Evolutionary conservation across 2,329 filamentous ascomycete species (phyloP).

Genomic region (Aurifilum marmelostoma): DNA sequence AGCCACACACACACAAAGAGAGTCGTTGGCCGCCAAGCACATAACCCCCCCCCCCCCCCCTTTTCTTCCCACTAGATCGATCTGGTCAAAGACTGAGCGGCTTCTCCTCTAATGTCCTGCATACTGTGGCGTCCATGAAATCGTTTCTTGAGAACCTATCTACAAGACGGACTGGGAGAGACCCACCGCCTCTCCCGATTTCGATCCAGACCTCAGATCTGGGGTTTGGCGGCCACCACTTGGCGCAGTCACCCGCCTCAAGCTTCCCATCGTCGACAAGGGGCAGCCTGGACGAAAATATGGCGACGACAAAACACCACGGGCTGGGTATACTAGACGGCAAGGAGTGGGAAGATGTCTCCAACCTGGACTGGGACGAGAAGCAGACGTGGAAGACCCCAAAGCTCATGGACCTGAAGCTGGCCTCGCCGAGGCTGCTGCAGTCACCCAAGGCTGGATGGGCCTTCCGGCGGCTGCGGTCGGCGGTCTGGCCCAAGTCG

Average conservation of each 20-base stretch:
- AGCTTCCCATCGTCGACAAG: slow-evolving; percentile 12
- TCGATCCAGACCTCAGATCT: slow-evolving; percentile 25
- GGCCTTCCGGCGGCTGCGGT: slow-evolving; percentile 23
- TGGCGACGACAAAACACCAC: slow-evolving; percentile 37
- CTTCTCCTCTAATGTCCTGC: background rate
- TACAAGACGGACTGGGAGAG: slow-evolving; percentile 26
- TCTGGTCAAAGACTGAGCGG: background rate
- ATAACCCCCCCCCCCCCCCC: too few relatives aligned
- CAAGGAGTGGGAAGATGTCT: slow-evolving; percentile 41
- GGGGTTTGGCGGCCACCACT: slow-evolving; percentile 10
- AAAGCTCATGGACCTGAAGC: slow-evolving; percentile 35
- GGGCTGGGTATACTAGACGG: slow-evolving; percentile 39
- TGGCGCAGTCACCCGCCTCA: slow-evolving; percentile 24
- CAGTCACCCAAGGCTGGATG: slow-evolving; percentile 22
- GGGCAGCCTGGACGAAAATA: slow-evolving; percentile 31
- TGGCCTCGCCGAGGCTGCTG: slow-evolving; percentile 22
- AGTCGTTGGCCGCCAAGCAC: background rate
- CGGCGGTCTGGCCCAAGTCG: slow-evolving; percentile 26
- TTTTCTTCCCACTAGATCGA: background rate
- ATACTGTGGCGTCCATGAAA: slow-evolving; percentile 25
- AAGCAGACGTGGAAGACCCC: slow-evolving; percentile 33
- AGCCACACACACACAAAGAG: too few relatives aligned
- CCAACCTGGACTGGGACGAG: slow-evolving; percentile 32
- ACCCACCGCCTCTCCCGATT: slow-evolving; percentile 26
- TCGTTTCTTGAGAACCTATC: slow-evolving; percentile 28